phyloP scores from a whole-genome alignment of 73 alveolate genomes.

The Loxodes magnus region DNA sequence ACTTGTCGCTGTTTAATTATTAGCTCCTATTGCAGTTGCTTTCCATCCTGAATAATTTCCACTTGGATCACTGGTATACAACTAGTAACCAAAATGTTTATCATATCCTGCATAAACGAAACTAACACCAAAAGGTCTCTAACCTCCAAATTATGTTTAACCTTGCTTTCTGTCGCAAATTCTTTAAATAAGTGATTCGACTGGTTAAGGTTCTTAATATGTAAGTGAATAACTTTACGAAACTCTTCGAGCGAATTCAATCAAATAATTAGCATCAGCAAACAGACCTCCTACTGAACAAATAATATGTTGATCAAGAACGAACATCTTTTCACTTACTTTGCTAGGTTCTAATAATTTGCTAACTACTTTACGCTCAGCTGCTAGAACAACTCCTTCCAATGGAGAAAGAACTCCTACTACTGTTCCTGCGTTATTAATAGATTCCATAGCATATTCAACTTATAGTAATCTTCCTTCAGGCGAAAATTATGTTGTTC shows the following conservation, averaged over 20 bases:
- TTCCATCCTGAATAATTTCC: slow-evolving; percentile 92
- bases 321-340: too few relatives aligned
- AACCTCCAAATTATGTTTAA: slow-evolving; percentile 82
- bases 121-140: slow-evolving; percentile 87
- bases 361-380: slow-evolving; percentile 50
- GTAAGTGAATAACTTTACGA: slow-evolving; percentile 44
- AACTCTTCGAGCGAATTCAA: slow-evolving; percentile 41
- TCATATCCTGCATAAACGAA: slow-evolving; percentile 85
- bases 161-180: too few relatives aligned
- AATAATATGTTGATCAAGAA: slow-evolving; percentile 48
- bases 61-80: slow-evolving; percentile 82
- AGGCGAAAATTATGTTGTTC: too few relatives aligned
- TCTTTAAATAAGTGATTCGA: too few relatives aligned
- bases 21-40: slow-evolving; percentile 74
- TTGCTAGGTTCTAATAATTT: slow-evolving; percentile 27
- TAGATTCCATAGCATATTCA: slow-evolving; percentile 79
- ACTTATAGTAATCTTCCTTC: too few relatives aligned
- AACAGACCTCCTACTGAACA: slow-evolving; percentile 79
- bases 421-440: slow-evolving; percentile 56
- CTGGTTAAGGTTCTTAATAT: too few relatives aligned
- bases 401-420: slow-evolving; percentile 56
- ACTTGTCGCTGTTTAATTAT: slow-evolving; percentile 44
- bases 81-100: slow-evolving; percentile 43
- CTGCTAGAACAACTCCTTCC: slow-evolving; percentile 66
- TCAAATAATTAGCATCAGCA: slow-evolving; percentile 66